A percentile compares a stretch with the other conserved stretches of the same genome.
Conservation (phyloP, 441 rosid genomes). For the Gossypium davidsonii region DNA sequence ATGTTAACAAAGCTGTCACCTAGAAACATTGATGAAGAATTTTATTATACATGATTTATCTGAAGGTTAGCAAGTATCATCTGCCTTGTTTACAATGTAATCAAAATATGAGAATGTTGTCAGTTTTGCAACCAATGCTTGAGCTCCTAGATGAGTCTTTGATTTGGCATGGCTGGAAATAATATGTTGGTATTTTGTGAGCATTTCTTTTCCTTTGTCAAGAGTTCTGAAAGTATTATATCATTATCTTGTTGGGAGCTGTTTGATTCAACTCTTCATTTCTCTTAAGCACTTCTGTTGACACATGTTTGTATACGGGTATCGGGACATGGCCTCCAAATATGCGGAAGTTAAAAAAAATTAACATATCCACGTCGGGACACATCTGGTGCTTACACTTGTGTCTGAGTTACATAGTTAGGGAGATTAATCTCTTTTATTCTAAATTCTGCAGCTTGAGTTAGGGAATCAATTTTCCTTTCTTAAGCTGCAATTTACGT, state of each 20-base stretch:
- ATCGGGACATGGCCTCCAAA: not conserved
- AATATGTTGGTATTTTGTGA: not conserved
- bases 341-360: no score
- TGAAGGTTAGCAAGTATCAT: not conserved
- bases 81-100: not conserved
- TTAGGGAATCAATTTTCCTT: not conserved
- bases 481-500: not conserved
- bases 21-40: not conserved
- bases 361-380: not conserved
- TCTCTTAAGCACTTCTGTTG: not conserved
- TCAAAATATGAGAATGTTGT: not conserved
- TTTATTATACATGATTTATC: no score
- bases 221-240: not conserved
- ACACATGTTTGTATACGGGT: not conserved
- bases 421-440: not conserved
- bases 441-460: not conserved
- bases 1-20: not conserved
- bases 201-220: not conserved
- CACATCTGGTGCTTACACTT: not conserved
- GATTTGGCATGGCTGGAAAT: not conserved
- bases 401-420: not conserved
- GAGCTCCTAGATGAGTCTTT: not conserved
- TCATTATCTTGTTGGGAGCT: not conserved
- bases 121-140: not conserved
- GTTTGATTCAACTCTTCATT: not conserved